These are phyloP conservation scores for Coccomyxa sp. DNA, from an alignment of 139 green algal species.

Conservation along the genomic window DNA sequence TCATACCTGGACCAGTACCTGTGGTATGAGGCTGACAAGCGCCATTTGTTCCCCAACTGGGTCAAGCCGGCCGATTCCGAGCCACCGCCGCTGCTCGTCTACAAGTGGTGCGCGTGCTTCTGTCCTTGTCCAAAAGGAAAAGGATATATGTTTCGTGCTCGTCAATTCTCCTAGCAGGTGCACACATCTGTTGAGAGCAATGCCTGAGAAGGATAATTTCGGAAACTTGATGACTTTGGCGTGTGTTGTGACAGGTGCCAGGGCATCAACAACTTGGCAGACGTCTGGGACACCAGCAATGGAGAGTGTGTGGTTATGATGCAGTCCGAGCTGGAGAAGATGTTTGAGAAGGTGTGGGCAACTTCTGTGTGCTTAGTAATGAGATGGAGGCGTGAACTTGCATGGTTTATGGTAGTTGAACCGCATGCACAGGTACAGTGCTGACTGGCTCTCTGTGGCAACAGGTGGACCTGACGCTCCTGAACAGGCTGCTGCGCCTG, in stretches of 20 bases:
- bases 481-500: constrained; percentile 85
- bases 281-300: constrained; percentile 93
- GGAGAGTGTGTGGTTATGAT: constrained; percentile 99
- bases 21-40: constrained; percentile 92
- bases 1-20: constrained; percentile 95
- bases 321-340: constrained; percentile 89
- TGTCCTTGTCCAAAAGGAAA: neutral
- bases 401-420: neutral
- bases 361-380: neutral
- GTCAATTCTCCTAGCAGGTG: neutral
- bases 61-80: constrained; percentile 96
- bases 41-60: constrained; percentile 98
- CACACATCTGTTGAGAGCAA: neutral
- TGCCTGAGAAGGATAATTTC: neutral
- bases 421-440: neutral
- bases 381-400: neutral
- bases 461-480: constrained; percentile 28
- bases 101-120: constrained; percentile 90
- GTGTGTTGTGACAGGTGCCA: constrained; percentile 20
- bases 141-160: neutral
- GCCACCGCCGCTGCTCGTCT: constrained; percentile 96
- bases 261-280: constrained; percentile 90
- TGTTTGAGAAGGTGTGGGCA: constrained; percentile 92
- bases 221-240: neutral
- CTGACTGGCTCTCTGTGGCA: neutral